Percentiles rank a stretch among this genome's conserved stretches.
Conservation (phyloP, 2,329 filamentous ascomycete species). For the Neonectria punicea region DNA sequence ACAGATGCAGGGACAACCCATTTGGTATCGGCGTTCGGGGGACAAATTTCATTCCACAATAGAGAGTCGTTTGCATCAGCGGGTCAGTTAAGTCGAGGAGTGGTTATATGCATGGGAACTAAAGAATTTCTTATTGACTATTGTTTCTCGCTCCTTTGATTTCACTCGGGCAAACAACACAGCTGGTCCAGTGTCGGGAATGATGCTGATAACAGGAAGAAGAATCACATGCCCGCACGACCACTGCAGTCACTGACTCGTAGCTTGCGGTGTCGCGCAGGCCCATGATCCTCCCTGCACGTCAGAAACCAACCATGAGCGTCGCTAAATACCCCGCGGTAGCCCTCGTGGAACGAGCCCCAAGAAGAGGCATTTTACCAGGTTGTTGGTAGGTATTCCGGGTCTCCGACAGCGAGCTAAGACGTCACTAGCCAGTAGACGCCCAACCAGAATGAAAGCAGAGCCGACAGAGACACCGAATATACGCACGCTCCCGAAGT, state of each 20-base stretch:
- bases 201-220: not conserved
- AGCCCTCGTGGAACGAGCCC: not conserved
- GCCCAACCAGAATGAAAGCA: constrained; percentile 32
- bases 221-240: not conserved
- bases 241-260: not conserved
- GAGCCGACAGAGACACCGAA: constrained; percentile 6
- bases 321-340: constrained; percentile 10
- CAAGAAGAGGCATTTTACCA: constrained; percentile 18
- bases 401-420: constrained; percentile 10
- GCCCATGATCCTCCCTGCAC: not conserved
- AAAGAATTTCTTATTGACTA: not conserved
- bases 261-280: not conserved
- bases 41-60: constrained; percentile 29
- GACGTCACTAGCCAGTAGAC: constrained; percentile 20
- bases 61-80: constrained; percentile 23
- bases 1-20: constrained; percentile 7
- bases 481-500: constrained; percentile 35
- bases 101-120: not conserved
- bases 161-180: not conserved
- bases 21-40: constrained; percentile 33
- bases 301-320: constrained; percentile 5
- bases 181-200: not conserved
- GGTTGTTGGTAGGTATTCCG: constrained; percentile 3
- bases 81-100: constrained; percentile 8
- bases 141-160: not conserved